Conservation (phyloP, 331 rosid species). For the Phaseolus coccineus region DNA sequence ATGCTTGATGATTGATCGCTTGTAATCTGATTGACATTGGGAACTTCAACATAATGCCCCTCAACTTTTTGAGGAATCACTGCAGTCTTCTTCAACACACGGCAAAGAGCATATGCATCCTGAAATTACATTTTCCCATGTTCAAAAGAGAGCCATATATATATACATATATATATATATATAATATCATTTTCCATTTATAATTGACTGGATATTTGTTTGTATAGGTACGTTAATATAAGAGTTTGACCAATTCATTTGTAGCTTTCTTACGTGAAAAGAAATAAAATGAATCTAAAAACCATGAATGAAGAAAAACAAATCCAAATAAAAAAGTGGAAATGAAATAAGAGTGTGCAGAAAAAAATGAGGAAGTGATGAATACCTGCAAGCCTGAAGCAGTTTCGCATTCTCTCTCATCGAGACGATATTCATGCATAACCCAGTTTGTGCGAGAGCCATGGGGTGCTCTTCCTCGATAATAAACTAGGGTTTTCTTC, state of each 20-base stretch:
- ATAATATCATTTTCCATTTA: not conserved
- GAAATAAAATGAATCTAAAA: not conserved
- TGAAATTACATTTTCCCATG: conserved; percentile 35
- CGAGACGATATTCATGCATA: conserved; percentile 98
- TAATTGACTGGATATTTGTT: not conserved
- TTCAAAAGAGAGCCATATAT: not conserved
- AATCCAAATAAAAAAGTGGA: not conserved
- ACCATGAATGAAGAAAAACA: not conserved
- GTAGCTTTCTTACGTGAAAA: not conserved
- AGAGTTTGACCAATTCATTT: not conserved
- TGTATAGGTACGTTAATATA: not conserved
- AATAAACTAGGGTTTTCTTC: conserved; percentile 99
- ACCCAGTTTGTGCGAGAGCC: conserved; percentile 91
- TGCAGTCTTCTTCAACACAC: conserved; percentile 80
- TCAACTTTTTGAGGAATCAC: conserved; percentile 66
- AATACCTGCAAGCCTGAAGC: conserved; percentile 80
- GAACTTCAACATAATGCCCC: conserved; percentile 52
- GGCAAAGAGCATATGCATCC: conserved; percentile 98
- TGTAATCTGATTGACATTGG: conserved; percentile 54
- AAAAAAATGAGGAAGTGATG: not conserved
- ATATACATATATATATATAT: too few species aligned
- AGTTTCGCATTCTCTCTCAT: conserved; percentile 82
- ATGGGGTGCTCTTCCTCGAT: conserved; percentile 95
- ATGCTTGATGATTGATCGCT: conserved; percentile 86
- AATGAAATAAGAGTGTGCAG: not conserved